Base-by-base conservation (phyloP, 2,329 filamentous ascomycete species). In the Colletotrichum euphorbiae region DNA sequence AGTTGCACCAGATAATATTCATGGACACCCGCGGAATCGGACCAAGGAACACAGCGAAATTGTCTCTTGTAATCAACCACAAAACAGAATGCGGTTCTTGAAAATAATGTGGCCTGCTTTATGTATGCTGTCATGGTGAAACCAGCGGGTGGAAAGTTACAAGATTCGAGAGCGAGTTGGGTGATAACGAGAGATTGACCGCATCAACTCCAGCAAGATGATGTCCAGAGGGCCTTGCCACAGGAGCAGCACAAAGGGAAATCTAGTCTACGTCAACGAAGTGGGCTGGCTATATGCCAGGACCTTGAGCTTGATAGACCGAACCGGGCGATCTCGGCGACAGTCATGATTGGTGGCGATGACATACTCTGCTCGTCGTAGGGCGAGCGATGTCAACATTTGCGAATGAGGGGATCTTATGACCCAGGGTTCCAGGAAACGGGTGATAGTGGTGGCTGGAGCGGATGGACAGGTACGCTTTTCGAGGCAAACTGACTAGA, bases 401-500 rank as follows among this genome's bases (percentile, higher is more conserved):
- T 11, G 12, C n/a, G 38, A 28, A 6, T 28, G 24, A 58, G 54
- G 31, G 21, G 31, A 17, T 46, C 17, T 19, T 13, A 17, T 51
- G 24, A 51, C 21, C 38, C 13, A 21, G 40, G n/a, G 15, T 19
- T 15, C 17, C 8, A 24, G 40, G 12, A 4, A 48, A 4, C 33
- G 38, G 21, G 36, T 24, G 48, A 56, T 36, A 46, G 19, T 57
- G 51, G 65, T 50, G 52, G 43, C 65, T 64, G 38, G 40, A 4
- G 60, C 52, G 31, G 15, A 33, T 1, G 24, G 48, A 12, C n/a
- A 4, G 48, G 24, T 13, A 51, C 0, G 36, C 46, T 9, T 24
- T 31, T 24, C 19, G 19, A 31, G 46, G 46, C 46, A 31, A 24
- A 24, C 15, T 15, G 45, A 12, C 8, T 15, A 2, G 21, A 58